Percentiles rank a stretch among this genome's conserved stretches.
Evolutionary conservation across 2,329 filamentous ascomycete species (phyloP).

Genomic region (Verticillium alfalfae): DNA sequence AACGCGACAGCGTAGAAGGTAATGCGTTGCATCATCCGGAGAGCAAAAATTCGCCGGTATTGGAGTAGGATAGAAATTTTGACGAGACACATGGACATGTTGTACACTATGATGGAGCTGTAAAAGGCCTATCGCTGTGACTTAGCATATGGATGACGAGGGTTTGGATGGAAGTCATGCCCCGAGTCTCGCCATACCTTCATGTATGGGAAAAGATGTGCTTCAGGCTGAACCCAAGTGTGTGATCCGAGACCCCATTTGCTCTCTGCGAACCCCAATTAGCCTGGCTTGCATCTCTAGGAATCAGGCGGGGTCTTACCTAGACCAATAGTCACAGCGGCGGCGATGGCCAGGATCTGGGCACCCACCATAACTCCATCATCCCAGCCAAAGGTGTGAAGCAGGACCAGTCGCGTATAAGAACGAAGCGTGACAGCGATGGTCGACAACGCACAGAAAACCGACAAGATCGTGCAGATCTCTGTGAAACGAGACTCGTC

Average conservation of each 20-base stretch:
- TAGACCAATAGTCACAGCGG: slow-evolving; percentile 16
- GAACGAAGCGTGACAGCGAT: slow-evolving; percentile 14
- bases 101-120: slow-evolving; percentile 26
- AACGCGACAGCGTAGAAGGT: slow-evolving; percentile 18
- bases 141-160: not conserved
- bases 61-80: slow-evolving; percentile 32
- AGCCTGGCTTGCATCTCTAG: slow-evolving; percentile 1
- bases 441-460: slow-evolving; percentile 14
- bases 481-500: slow-evolving; percentile 12
- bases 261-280: slow-evolving; percentile 11
- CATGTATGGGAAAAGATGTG: slow-evolving; percentile 13
- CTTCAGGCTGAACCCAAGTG: slow-evolving; percentile 8
- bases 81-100: slow-evolving; percentile 22
- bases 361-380: slow-evolving; percentile 16
- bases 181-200: slow-evolving; percentile 9
- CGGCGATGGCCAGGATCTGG: slow-evolving; percentile 12
- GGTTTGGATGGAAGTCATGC: not conserved
- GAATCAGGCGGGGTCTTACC: slow-evolving; percentile 9
- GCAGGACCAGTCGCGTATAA: slow-evolving; percentile 13
- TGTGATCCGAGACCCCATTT: slow-evolving; percentile 17
- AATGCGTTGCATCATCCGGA: slow-evolving; percentile 14
- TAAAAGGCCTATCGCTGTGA: slow-evolving; percentile 18
- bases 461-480: slow-evolving; percentile 14
- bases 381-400: slow-evolving; percentile 16
- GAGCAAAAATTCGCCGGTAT: slow-evolving; percentile 30